phyloP scores from a whole-genome alignment of 2,329 filamentous ascomycete genomes.

The Proliferodiscus dingleyae region DNA sequence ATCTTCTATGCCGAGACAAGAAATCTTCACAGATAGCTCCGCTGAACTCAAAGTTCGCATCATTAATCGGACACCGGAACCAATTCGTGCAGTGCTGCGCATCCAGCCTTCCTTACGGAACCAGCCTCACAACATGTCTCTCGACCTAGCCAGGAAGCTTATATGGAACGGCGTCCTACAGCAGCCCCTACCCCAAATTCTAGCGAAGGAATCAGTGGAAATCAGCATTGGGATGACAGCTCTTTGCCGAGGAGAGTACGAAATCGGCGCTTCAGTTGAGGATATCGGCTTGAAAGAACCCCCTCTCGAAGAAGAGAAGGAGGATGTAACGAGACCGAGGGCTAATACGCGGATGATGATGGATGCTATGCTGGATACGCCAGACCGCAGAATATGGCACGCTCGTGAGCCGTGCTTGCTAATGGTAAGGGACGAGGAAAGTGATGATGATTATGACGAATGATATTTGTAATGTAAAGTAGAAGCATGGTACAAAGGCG shows the following conservation, averaged over 20 bases:
- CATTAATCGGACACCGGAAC: constrained; percentile 64
- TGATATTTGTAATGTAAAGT: constrained; percentile 16
- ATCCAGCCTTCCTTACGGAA: constrained; percentile 73
- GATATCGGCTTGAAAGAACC: constrained; percentile 56
- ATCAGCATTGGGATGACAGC: constrained; percentile 66
- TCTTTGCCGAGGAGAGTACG: constrained; percentile 76
- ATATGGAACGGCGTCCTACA: constrained; percentile 84
- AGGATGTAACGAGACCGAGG: constrained; percentile 34
- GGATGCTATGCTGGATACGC: constrained; percentile 53
- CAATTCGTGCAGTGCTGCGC: constrained; percentile 68
- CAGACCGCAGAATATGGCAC: constrained; percentile 62
- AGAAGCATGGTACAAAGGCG: background rate
- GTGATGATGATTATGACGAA: constrained; percentile 18
- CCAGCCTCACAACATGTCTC: constrained; percentile 57
- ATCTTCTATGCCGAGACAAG: constrained; percentile 18
- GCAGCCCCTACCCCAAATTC: constrained; percentile 60
- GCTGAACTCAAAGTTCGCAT: constrained; percentile 65
- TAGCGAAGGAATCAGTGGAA: constrained; percentile 52
- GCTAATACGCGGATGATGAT: constrained; percentile 53
- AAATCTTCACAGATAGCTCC: constrained; percentile 54
- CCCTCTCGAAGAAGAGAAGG: constrained; percentile 24
- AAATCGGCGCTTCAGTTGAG: constrained; percentile 75
- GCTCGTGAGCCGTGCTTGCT: constrained; percentile 53
- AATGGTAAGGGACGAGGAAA: constrained; percentile 44
- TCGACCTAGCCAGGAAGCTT: constrained; percentile 78